Evolutionary conservation across 1,139 yeast species (phyloP).

Genomic region (Sugiyamaella neomexicana): DNA sequence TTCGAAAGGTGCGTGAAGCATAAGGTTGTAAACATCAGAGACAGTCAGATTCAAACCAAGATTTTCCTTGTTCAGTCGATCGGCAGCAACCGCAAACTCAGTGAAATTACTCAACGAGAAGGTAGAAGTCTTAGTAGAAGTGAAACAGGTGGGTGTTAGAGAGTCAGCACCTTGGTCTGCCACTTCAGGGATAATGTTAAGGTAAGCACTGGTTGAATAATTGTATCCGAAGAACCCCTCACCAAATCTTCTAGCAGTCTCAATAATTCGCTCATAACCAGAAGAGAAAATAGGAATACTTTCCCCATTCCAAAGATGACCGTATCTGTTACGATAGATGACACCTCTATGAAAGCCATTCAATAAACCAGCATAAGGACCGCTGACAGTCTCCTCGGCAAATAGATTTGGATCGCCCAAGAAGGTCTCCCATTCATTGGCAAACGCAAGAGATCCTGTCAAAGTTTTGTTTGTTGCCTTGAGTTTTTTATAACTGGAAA

Average conservation of each 20-base stretch:
- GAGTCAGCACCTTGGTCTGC: conserved; percentile 45
- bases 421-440: conserved; percentile 42
- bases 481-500: conserved; percentile 24
- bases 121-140: conserved; percentile 41
- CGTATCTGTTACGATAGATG: conserved; percentile 41
- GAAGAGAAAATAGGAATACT: conserved; percentile 43
- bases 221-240: conserved; percentile 46
- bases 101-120: conserved; percentile 22
- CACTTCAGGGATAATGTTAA: conserved; percentile 44
- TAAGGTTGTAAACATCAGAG: conserved; percentile 47
- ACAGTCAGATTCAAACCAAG: conserved; percentile 47
- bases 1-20: conserved; percentile 59
- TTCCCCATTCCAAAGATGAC: conserved; percentile 41
- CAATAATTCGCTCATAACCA: conserved; percentile 44
- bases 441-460: conserved; percentile 34
- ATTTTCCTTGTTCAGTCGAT: conserved; percentile 44
- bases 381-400: conserved; percentile 37
- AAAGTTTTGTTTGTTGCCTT: conserved; percentile 27
- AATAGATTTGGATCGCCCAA: conserved; percentile 34
- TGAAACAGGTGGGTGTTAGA: conserved; percentile 43
- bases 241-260: conserved; percentile 45
- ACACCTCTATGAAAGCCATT: conserved; percentile 38
- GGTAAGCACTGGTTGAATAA: conserved; percentile 40
- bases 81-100: conserved; percentile 44
- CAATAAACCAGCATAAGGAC: conserved; percentile 43